phyloP scores from a whole-genome alignment of 2,329 filamentous ascomycete species.

The Monosporascus ibericus region DNA sequence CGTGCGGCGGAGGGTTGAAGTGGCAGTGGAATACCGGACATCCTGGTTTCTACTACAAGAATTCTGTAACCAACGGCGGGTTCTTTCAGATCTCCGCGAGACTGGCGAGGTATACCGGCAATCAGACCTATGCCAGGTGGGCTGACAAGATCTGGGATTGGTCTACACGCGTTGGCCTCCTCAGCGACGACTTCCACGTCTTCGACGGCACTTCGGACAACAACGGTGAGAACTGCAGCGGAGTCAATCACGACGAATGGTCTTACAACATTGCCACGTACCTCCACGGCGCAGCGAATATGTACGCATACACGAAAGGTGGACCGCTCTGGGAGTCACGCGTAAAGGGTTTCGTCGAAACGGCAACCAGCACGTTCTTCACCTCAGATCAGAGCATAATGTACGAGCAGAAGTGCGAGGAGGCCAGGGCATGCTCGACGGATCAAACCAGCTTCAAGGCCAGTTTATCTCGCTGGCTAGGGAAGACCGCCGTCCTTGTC shows the following conservation, averaged over 20 bases:
- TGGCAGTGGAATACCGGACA: constrained; percentile 57
- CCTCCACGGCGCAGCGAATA: constrained; percentile 33
- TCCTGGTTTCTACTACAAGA: constrained; percentile 52
- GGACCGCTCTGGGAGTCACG: constrained; percentile 26
- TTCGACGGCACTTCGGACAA: constrained; percentile 31
- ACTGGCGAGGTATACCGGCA: constrained; percentile 51
- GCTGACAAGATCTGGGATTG: constrained; percentile 48
- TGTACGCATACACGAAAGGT: constrained; percentile 34
- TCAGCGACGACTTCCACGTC: constrained; percentile 28
- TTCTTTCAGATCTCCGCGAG: constrained; percentile 38
- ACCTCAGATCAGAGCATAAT: constrained; percentile 22
- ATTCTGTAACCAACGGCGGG: constrained; percentile 29
- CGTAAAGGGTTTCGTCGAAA: constrained; percentile 26
- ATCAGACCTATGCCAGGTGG: constrained; percentile 52
- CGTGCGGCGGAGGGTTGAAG: constrained; percentile 49
- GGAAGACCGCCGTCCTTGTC: constrained; percentile 26
- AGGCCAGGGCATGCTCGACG: constrained; percentile 29
- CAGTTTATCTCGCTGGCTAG: constrained; percentile 23
- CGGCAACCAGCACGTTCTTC: constrained; percentile 21
- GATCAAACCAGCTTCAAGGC: constrained; percentile 30
- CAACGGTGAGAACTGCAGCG: constrained; percentile 25
- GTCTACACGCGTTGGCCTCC: constrained; percentile 30
- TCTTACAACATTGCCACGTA: constrained; percentile 37
- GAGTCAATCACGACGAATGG: constrained; percentile 29
- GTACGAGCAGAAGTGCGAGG: constrained; percentile 33